Conservation (phyloP, 345 rosid genomes). For the Populus davidiana region DNA sequence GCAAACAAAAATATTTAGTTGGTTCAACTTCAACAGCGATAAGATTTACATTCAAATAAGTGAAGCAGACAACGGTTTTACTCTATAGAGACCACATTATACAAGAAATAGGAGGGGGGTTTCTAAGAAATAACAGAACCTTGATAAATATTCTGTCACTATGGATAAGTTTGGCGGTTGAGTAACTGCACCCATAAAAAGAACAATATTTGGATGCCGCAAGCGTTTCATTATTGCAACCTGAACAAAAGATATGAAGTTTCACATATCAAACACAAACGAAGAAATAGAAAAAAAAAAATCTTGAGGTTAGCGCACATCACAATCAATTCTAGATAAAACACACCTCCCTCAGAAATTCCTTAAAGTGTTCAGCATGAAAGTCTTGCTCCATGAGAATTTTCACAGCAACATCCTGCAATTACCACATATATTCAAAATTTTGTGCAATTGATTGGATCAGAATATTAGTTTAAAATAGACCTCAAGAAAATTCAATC, state of each 20-base stretch:
- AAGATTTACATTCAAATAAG: background rate
- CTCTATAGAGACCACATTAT: background rate
- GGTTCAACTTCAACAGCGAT: slow-evolving; percentile 8
- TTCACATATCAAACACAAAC: slow-evolving; percentile 1
- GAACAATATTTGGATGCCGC: slow-evolving; percentile 98
- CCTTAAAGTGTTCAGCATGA: slow-evolving; percentile 78
- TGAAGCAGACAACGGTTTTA: background rate
- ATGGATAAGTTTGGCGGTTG: slow-evolving; percentile 96
- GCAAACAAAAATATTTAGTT: slow-evolving; percentile 23
- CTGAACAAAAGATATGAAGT: slow-evolving; percentile 31
- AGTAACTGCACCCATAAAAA: slow-evolving; percentile 98
- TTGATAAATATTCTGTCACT: slow-evolving; percentile 95
- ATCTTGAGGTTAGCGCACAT: background rate
- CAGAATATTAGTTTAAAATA: background rate
- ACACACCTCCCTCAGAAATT: slow-evolving; percentile 92
- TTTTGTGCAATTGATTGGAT: background rate
- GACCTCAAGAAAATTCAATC: background rate
- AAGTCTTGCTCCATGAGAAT: slow-evolving; percentile 99
- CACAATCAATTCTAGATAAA: background rate
- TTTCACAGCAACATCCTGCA: slow-evolving; percentile 99
- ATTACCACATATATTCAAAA: slow-evolving; percentile 9
- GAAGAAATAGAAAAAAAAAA: background rate
- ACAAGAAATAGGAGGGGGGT: background rate
- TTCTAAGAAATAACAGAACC: slow-evolving; percentile 39
- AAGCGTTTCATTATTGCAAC: slow-evolving; percentile 97